Percentiles rank a stretch among this genome's conserved stretches.
Conservation (phyloP, 2,329 filamentous ascomycete genomes). For the Botrytis aclada region DNA sequence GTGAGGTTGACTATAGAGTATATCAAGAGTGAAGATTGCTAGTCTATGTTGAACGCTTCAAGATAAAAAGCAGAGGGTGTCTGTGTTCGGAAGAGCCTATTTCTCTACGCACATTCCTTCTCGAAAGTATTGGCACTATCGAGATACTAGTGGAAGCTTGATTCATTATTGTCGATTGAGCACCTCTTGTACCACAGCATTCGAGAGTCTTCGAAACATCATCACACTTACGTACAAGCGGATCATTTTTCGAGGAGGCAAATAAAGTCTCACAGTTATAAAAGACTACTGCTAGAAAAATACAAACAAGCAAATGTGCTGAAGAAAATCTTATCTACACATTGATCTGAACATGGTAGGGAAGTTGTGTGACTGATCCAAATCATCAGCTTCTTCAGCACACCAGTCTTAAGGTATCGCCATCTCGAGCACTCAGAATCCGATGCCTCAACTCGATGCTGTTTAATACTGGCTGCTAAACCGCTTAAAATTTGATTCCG, state of each 20-base stretch:
- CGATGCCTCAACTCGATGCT: too few species aligned
- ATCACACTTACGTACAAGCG: not conserved
- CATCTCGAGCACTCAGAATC: too few species aligned
- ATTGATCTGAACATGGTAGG: too few species aligned
- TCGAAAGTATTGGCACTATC: not conserved
- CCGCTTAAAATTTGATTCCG: too few species aligned
- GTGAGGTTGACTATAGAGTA: not conserved
- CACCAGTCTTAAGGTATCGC: too few species aligned
- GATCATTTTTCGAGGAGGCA: not conserved
- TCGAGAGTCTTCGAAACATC: not conserved
- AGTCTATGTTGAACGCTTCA: not conserved
- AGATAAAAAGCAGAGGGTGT: rapidly evolving
- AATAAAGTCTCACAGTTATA: not conserved
- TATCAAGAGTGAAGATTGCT: not conserved
- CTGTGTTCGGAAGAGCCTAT: not conserved
- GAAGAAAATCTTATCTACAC: too few species aligned
- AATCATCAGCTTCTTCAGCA: not conserved
- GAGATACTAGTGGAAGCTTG: not conserved
- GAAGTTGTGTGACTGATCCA: too few species aligned
- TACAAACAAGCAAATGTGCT: too few species aligned
- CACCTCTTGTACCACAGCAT: not conserved
- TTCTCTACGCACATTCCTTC: not conserved
- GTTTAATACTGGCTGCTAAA: too few species aligned
- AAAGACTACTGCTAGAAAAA: not conserved
- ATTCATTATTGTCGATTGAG: not conserved